phyloP scores from a whole-genome alignment of 1,284 basidiomycete genomes.

The Melampsora americana region DNA sequence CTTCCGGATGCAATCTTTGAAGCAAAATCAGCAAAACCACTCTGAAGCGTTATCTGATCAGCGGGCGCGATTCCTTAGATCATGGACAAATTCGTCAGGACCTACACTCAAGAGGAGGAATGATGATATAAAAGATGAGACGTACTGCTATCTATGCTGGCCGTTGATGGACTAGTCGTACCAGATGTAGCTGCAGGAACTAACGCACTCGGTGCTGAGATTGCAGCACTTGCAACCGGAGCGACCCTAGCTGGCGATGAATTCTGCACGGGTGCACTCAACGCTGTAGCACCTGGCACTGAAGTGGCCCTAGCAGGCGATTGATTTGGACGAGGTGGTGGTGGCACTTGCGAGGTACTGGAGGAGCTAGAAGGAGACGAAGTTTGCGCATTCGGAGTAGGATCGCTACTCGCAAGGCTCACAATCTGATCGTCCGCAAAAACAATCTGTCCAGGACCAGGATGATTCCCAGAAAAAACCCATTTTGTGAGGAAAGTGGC shows the following conservation, averaged over 20 bases:
- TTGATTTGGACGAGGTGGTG: too few relatives aligned
- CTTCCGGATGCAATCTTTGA: neutral
- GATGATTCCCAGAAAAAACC: neutral
- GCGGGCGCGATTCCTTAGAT: neutral
- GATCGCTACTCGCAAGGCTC: neutral
- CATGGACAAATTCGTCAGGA: neutral
- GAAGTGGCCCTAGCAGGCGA: neutral
- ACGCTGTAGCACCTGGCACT: neutral
- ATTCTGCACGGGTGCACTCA: neutral
- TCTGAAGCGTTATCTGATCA: neutral
- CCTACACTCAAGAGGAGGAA: too few relatives aligned
- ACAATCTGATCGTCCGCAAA: neutral
- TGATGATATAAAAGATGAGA: neutral
- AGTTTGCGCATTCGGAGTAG: neutral
- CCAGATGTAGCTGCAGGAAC: neutral
- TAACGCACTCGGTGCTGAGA: neutral
- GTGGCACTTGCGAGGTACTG: neutral
- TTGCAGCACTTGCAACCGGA: neutral
- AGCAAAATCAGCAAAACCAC: neutral
- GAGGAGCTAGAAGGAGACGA: neutral
- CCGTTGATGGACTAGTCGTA: neutral
- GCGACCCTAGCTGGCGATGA: neutral
- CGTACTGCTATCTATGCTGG: neutral
- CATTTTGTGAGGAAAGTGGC: neutral
- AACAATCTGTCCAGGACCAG: neutral